A percentile compares a stretch with the other conserved stretches of the same genome.
Conservation (phyloP, 495 filamentous ascomycete genomes). For the Darksidea phi region DNA sequence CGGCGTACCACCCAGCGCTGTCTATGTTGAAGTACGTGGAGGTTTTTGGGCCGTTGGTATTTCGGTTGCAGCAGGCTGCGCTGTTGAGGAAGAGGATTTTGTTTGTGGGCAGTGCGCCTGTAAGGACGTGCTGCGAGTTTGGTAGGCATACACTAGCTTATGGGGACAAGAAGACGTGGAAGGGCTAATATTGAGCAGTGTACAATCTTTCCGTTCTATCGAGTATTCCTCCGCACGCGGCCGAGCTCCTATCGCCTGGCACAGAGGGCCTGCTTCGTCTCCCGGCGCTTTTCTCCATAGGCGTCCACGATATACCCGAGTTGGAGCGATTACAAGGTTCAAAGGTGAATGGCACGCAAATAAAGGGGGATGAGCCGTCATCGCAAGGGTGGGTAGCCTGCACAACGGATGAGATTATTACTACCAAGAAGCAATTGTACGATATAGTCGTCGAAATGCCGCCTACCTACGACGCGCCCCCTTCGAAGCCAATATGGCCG, state of each 20-base stretch:
- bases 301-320: constrained; percentile 86
- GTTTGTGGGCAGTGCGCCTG: constrained; percentile 78
- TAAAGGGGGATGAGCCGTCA: constrained; percentile 40
- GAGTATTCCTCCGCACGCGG: constrained; percentile 65
- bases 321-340: constrained; percentile 54
- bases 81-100: constrained; percentile 84
- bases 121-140: constrained; percentile 82
- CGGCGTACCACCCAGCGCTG: constrained; percentile 79
- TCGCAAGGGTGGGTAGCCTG: constrained; percentile 81
- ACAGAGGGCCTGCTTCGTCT: constrained; percentile 59
- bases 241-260: constrained; percentile 61
- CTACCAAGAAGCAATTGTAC: constrained; percentile 79
- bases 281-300: constrained; percentile 84
- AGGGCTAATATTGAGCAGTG: constrained; percentile 53
- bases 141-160: constrained; percentile 52
- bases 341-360: constrained; percentile 21
- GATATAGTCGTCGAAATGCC: constrained; percentile 84
- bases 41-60: constrained; percentile 84
- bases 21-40: constrained; percentile 75
- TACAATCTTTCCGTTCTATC: constrained; percentile 92
- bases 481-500: constrained; percentile 65
- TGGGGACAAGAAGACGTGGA: neutral
- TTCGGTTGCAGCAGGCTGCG: constrained; percentile 86
- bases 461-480: constrained; percentile 58
- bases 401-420: constrained; percentile 88